Evolutionary conservation across 2,329 filamentous ascomycete genomes (phyloP).

Genomic region (Aspergillus thermomutatus): DNA sequence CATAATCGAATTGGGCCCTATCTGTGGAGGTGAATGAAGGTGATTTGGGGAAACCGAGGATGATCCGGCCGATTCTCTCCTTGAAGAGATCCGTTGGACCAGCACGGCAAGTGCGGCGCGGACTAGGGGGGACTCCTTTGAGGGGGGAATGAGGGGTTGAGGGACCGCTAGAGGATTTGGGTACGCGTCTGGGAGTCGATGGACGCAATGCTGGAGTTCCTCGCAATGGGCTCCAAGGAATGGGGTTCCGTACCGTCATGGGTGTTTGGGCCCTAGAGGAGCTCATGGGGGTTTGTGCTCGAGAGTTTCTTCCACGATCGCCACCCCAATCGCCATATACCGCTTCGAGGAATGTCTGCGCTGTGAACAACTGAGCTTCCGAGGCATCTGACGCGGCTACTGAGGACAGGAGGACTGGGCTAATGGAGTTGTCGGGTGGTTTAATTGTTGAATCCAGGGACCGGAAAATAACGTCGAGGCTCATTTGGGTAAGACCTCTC

Average conservation of each 20-base stretch:
- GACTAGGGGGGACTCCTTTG: conserved; percentile 1
- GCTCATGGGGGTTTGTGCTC: conserved; percentile 67
- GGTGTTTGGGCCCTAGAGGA: conserved; percentile 43
- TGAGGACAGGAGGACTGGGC: conserved; percentile 66
- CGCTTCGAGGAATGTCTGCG: conserved; percentile 72
- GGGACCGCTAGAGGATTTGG: background rate
- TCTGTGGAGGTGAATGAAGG: conserved; percentile 25
- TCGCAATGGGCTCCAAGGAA: conserved; percentile 25
- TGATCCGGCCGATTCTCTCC: conserved; percentile 13
- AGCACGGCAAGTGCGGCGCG: conserved; percentile 5
- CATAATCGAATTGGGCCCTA: conserved; percentile 21
- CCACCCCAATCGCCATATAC: conserved; percentile 65
- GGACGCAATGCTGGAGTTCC: conserved; percentile 16
- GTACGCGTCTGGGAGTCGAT: conserved; percentile 14
- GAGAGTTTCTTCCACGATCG: conserved; percentile 58
- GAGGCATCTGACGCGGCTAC: conserved; percentile 74
- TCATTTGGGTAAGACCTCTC: conserved; percentile 85
- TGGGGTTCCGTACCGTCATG: conserved; percentile 41
- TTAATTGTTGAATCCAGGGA: conserved; percentile 72
- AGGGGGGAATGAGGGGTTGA: background rate
- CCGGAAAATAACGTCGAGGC: conserved; percentile 84
- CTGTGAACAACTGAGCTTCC: conserved; percentile 73
- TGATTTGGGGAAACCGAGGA: conserved; percentile 14
- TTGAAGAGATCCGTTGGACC: conserved; percentile 1
- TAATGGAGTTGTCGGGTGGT: conserved; percentile 51